Evolutionary conservation across 148 eudicot genomes (phyloP).

Genomic region (Chenopodium berlandieri): DNA sequence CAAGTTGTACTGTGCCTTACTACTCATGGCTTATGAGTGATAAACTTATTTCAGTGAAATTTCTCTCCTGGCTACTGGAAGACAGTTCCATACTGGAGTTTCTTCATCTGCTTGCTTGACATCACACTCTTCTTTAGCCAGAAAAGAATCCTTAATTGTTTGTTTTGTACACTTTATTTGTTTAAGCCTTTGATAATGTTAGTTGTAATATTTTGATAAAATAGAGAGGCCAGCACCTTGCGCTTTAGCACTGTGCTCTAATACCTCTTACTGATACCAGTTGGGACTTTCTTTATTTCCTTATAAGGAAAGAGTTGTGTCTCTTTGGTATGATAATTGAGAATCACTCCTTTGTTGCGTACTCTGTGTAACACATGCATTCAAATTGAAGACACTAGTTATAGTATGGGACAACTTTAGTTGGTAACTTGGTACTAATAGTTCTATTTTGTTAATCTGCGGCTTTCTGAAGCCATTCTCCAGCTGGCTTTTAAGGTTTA

Average conservation of each 20-base stretch:
- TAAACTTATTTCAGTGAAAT: background rate
- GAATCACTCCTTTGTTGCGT: background rate
- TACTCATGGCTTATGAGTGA: background rate
- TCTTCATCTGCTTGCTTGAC: too few relatives aligned
- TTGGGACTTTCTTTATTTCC: background rate
- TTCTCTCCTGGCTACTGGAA: too few relatives aligned
- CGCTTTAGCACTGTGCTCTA: too few relatives aligned
- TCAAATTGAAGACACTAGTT: background rate
- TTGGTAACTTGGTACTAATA: background rate
- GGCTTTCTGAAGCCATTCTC: background rate
- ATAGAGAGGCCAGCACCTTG: too few relatives aligned
- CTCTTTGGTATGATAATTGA: background rate
- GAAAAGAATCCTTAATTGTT: too few relatives aligned
- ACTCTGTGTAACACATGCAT: background rate
- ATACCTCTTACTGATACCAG: background rate
- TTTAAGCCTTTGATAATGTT: too few relatives aligned
- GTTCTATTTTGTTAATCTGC: background rate
- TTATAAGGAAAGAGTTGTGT: background rate
- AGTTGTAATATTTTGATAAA: too few relatives aligned
- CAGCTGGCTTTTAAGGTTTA: background rate
- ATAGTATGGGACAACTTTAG: background rate
- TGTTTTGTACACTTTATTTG: too few relatives aligned
- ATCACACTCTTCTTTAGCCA: too few relatives aligned
- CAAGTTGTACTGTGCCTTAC: background rate
- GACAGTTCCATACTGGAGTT: too few relatives aligned